Evolutionary conservation across 2,329 filamentous ascomycete genomes (phyloP).

Genomic region (Talaromyces sp.): DNA sequence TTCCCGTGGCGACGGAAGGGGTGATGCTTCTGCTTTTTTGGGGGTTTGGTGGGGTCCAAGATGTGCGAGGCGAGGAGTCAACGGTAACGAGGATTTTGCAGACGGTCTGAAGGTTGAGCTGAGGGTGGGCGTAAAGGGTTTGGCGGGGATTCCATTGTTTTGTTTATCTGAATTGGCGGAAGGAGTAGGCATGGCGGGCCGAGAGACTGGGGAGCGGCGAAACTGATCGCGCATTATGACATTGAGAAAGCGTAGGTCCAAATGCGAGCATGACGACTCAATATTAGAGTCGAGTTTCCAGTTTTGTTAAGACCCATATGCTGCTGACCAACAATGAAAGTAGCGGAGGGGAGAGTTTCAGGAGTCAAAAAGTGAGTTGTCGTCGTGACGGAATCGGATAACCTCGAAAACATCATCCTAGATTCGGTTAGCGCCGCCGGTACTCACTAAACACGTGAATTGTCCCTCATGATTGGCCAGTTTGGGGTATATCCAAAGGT

Average conservation of each 20-base stretch:
- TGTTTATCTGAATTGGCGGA: slow-evolving; percentile 49
- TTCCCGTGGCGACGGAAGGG: slow-evolving; percentile 41
- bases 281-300: slow-evolving; percentile 14
- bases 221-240: slow-evolving; percentile 43
- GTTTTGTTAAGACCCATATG: neutral
- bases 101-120: slow-evolving; percentile 56
- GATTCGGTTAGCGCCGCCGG: slow-evolving; percentile 11
- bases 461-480: neutral
- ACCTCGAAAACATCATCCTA: slow-evolving; percentile 14
- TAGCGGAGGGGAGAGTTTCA: neutral
- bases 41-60: slow-evolving; percentile 27
- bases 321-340: neutral
- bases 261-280: slow-evolving; percentile 34
- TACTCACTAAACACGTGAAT: slow-evolving; percentile 12
- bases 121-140: slow-evolving; percentile 65
- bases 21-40: slow-evolving; percentile 31
- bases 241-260: slow-evolving; percentile 33
- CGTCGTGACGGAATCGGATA: slow-evolving; percentile 2
- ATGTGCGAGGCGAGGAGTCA: slow-evolving; percentile 56
- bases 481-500: neutral
- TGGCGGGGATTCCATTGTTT: slow-evolving; percentile 46
- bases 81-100: slow-evolving; percentile 43
- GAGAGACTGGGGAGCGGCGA: slow-evolving; percentile 26
- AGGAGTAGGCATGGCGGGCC: slow-evolving; percentile 30
- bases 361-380: neutral